Conservation (phyloP, 2,329 filamentous ascomycete genomes). For the Epichloe brachyelytri region DNA sequence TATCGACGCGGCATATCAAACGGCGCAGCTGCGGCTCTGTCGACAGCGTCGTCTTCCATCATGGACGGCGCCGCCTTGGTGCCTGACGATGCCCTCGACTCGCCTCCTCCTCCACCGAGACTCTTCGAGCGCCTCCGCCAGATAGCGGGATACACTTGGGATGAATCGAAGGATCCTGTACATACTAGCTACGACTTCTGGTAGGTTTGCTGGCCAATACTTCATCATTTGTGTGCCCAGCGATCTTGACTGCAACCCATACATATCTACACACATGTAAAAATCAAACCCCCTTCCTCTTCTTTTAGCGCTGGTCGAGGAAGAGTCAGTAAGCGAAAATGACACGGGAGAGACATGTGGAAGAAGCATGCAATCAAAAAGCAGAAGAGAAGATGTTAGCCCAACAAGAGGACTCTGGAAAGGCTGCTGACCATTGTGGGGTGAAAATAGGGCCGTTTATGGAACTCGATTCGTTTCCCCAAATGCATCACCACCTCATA, state of each 20-base stretch:
- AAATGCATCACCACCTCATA: conserved; percentile 33
- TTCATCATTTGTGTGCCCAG: too few relatives aligned
- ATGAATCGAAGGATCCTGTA: conserved; percentile 45
- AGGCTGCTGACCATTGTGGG: background rate
- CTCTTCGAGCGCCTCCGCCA: conserved; percentile 62
- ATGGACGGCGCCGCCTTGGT: conserved; percentile 40
- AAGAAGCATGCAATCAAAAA: background rate
- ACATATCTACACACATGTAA: background rate
- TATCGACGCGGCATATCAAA: background rate
- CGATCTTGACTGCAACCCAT: background rate
- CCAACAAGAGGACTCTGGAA: background rate
- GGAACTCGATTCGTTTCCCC: conserved; percentile 47
- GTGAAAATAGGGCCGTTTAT: conserved; percentile 44
- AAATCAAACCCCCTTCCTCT: too few relatives aligned
- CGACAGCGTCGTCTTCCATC: conserved; percentile 11
- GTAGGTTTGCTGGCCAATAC: conserved; percentile 26
- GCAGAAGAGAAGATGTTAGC: background rate
- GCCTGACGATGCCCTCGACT: conserved; percentile 44
- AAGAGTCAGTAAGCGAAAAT: too few relatives aligned
- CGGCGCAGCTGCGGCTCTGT: conserved; percentile 2
- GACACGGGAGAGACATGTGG: background rate
- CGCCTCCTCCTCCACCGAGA: conserved; percentile 53
- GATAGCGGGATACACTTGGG: conserved; percentile 65
- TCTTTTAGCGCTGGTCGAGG: too few relatives aligned
- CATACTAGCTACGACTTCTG: conserved; percentile 80